phyloP scores from a whole-genome alignment of 805 yeast genomes.

The Yamadazyma philogaea region DNA sequence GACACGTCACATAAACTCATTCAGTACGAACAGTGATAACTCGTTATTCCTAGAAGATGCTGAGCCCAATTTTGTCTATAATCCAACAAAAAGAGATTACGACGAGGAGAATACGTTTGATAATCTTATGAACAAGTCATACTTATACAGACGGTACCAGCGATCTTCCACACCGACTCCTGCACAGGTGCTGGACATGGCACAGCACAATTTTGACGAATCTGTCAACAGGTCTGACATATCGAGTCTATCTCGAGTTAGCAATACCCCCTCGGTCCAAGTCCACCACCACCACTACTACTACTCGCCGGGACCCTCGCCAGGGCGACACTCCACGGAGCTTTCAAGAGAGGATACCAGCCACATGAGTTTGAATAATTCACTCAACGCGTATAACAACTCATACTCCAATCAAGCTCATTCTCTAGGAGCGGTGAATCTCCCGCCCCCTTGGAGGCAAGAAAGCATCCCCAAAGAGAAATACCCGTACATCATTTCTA shows the following conservation, averaged over 20 bases:
- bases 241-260: neutral
- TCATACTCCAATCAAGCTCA: neutral
- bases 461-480: constrained; percentile 50
- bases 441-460: constrained; percentile 62
- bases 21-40: constrained; percentile 14
- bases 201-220: neutral
- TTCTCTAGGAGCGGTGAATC: constrained; percentile 7
- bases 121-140: constrained; percentile 16
- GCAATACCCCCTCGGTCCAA: constrained; percentile 12
- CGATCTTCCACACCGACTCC: constrained; percentile 2
- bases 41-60: constrained; percentile 8
- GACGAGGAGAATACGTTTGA: constrained; percentile 12
- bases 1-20: constrained; percentile 17
- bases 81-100: constrained; percentile 16
- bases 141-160: constrained; percentile 14
- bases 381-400: constrained; percentile 2
- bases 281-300: constrained; percentile 51
- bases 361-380: constrained; percentile 4
- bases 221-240: neutral
- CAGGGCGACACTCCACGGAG: constrained; percentile 1
- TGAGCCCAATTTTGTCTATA: constrained; percentile 18
- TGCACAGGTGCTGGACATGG: neutral
- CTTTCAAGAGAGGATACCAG: constrained; percentile 5
- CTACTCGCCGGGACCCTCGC: constrained; percentile 13
- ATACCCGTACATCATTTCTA: constrained; percentile 54